These are phyloP conservation scores for Gossypium gossypioides DNA, from an alignment of 441 rosid genomes.

Conservation along the genomic window DNA sequence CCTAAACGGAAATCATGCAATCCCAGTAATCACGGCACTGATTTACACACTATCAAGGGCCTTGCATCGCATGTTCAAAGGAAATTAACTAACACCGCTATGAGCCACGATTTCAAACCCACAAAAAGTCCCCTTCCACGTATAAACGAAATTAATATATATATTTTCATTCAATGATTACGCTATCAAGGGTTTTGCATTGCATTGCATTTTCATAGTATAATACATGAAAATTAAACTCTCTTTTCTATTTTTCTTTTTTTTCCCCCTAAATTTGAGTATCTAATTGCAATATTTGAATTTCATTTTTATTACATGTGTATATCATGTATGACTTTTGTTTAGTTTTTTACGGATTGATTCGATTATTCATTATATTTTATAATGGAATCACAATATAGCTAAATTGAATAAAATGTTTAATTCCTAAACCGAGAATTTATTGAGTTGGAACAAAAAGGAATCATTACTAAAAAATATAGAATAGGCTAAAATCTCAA, in stretches of 20 bases:
- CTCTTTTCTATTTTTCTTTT: background rate
- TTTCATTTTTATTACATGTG: too few relatives aligned
- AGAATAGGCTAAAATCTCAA: background rate
- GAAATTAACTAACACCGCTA: background rate
- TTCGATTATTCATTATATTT: too few relatives aligned
- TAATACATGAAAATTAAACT: background rate
- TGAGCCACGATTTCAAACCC: background rate
- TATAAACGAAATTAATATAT: background rate
- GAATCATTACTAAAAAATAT: too few relatives aligned
- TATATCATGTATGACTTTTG: too few relatives aligned
- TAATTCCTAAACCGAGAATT: too few relatives aligned
- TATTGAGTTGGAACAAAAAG: too few relatives aligned
- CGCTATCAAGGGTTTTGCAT: background rate
- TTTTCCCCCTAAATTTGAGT: background rate
- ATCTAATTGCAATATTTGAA: background rate
- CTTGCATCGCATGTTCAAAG: background rate
- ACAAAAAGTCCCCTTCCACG: background rate
- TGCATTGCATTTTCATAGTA: background rate
- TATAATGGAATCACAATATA: too few relatives aligned
- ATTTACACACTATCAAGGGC: background rate
- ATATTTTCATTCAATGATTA: background rate
- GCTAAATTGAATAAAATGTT: too few relatives aligned
- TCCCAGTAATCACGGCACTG: background rate
- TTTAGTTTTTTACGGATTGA: too few relatives aligned
- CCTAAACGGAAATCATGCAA: too few relatives aligned